Conservation (phyloP, 2,329 filamentous ascomycete species). For the Fusarium xyrophilum region DNA sequence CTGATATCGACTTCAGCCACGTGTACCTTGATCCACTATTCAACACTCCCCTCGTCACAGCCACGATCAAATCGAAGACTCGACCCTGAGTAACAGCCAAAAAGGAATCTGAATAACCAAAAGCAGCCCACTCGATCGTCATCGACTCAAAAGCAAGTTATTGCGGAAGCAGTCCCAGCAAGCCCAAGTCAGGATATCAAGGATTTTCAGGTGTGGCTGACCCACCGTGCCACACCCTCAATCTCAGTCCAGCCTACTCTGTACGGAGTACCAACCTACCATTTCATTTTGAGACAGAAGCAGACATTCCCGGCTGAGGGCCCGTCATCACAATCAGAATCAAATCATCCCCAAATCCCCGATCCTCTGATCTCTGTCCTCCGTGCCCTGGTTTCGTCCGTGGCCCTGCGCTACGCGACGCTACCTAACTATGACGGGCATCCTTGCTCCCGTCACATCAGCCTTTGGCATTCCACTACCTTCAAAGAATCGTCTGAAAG, state of each 20-base stretch:
- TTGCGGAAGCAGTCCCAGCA: conserved; percentile 2
- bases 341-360: conserved; percentile 1
- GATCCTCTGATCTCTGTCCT: background rate
- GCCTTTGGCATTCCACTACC: conserved; percentile 46
- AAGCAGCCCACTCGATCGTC: conserved; percentile 34
- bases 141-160: conserved; percentile 25
- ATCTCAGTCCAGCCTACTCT: conserved; percentile 1
- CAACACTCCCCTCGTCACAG: conserved; percentile 7
- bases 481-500: conserved; percentile 40
- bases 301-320: background rate
- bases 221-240: conserved; percentile 33
- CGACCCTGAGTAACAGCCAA: conserved; percentile 12
- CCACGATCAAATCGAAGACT: conserved; percentile 19
- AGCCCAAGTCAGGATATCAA: conserved; percentile 21
- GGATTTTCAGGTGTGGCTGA: conserved; percentile 33
- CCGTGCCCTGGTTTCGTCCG: background rate
- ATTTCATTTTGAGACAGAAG: background rate
- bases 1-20: background rate
- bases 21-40: background rate
- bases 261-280: background rate
- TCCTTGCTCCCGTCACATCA: conserved; percentile 44
- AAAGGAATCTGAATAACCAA: conserved; percentile 14
- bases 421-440: conserved; percentile 42
- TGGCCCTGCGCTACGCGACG: background rate
- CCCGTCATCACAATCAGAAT: conserved; percentile 9